These are phyloP conservation scores for Lolium rigidum DNA, from an alignment of 176 grass and related monocot genomes.

Conservation along the genomic window DNA sequence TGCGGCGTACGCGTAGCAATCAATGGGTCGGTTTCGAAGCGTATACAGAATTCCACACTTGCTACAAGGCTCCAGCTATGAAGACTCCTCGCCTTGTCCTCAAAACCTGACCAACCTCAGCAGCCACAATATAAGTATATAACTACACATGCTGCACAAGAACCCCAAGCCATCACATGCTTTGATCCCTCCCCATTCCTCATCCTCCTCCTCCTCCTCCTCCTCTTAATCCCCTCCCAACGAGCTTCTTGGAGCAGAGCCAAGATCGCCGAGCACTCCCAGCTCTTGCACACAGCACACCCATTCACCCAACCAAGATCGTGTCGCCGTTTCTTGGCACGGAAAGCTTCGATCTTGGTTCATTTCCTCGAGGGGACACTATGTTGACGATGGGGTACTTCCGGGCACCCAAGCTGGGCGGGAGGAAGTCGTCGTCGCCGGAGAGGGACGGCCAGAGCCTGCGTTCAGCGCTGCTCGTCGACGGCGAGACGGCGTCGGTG, in stretches of 20 bases:
- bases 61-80: slow-evolving; percentile 33
- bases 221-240: background rate
- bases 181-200: slow-evolving; percentile 43
- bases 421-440: slow-evolving; percentile 13
- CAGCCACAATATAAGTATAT: slow-evolving; percentile 29
- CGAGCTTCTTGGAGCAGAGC: background rate
- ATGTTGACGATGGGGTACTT: slow-evolving; percentile 56
- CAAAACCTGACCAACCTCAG: background rate
- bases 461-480: background rate
- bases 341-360: background rate
- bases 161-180: slow-evolving; percentile 6
- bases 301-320: no score
- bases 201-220: background rate
- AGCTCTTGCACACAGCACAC: background rate
- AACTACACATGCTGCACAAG: slow-evolving; percentile 9
- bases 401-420: slow-evolving; percentile 39
- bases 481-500: slow-evolving; percentile 12
- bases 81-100: background rate
- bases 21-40: no score
- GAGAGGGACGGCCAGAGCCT: background rate
- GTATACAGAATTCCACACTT: no score
- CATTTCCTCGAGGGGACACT: background rate
- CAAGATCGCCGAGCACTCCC: background rate
- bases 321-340: background rate
- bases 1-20: no score